phyloP scores from a whole-genome alignment of 75 land plant genomes.

The Cryptomeria japonica region DNA sequence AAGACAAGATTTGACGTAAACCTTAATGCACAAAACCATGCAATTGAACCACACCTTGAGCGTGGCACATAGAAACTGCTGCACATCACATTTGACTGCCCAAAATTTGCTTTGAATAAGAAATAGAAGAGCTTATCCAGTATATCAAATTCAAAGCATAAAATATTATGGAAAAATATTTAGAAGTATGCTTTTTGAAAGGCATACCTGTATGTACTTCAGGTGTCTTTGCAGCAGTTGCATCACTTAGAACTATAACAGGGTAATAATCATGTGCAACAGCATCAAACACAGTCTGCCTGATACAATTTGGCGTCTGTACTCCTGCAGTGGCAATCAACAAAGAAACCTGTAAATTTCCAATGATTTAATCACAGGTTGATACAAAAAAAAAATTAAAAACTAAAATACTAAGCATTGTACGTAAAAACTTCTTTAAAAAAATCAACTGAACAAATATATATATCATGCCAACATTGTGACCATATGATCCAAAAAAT shows the following conservation, averaged over 20 bases:
- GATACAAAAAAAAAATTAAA: not conserved
- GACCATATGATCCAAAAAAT: not conserved
- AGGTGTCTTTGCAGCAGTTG: slow-evolving; percentile 78
- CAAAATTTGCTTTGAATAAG: not conserved
- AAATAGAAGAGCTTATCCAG: not conserved
- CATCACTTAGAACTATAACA: slow-evolving; percentile 71
- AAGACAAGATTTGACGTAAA: not conserved
- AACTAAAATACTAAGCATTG: not conserved
- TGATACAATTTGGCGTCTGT: slow-evolving; percentile 88
- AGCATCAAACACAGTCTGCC: slow-evolving; percentile 90
- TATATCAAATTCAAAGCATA: not conserved
- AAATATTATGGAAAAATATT: not conserved
- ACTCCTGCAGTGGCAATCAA: slow-evolving; percentile 51
- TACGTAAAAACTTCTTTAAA: not conserved
- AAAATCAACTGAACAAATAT: no score
- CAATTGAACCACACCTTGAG: not conserved
- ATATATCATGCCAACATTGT: not conserved
- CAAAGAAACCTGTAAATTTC: not conserved
- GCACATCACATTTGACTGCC: not conserved
- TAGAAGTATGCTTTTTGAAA: not conserved
- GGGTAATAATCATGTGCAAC: slow-evolving; percentile 63
- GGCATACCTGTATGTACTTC: slow-evolving; percentile 62
- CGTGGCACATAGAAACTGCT: not conserved
- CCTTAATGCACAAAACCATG: not conserved
- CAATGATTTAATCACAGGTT: not conserved